These are phyloP conservation scores for Grosmannia serpens DNA, from an alignment of 2,329 filamentous ascomycete genomes.

Conservation along the genomic window DNA sequence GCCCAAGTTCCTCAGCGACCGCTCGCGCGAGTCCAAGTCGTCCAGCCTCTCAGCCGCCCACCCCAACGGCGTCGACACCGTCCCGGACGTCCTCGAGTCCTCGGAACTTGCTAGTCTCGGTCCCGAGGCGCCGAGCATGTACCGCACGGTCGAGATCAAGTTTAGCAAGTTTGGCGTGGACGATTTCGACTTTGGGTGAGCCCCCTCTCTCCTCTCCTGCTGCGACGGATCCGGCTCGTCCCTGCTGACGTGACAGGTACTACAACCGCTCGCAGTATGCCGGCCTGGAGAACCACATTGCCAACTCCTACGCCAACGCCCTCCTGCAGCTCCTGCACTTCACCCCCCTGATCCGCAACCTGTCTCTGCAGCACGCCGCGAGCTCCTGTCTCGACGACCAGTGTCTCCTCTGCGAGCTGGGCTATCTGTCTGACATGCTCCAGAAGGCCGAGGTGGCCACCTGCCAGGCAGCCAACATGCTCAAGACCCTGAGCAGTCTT, in stretches of 20 bases:
- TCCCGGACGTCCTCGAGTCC: slow-evolving; percentile 53
- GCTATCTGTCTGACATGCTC: slow-evolving; percentile 95
- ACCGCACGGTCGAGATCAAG: slow-evolving; percentile 92
- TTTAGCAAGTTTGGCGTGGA: slow-evolving; percentile 99
- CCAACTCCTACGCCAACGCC: slow-evolving; percentile 92
- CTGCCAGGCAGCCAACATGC: slow-evolving; percentile 89
- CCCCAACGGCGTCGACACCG: slow-evolving; percentile 40
- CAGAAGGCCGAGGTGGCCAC: slow-evolving; percentile 90
- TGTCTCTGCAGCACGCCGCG: slow-evolving; percentile 80
- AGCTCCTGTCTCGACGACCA: slow-evolving; percentile 70
- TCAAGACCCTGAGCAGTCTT: slow-evolving; percentile 78
- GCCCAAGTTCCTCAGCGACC: slow-evolving; percentile 92
- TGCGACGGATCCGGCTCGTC: neutral
- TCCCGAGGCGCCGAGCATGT: slow-evolving; percentile 76
- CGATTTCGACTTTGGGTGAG: slow-evolving; percentile 91
- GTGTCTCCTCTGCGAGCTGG: slow-evolving; percentile 86
- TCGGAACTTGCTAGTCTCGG: slow-evolving; percentile 62
- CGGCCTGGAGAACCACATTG: slow-evolving; percentile 88
- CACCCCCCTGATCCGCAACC: slow-evolving; percentile 75
- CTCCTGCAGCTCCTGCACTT: slow-evolving; percentile 87
- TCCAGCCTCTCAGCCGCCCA: slow-evolving; percentile 7
- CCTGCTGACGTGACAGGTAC: slow-evolving; percentile 37
- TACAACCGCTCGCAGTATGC: slow-evolving; percentile 92
- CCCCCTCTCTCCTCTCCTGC: no score
- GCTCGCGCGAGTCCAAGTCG: slow-evolving; percentile 50